Evolutionary conservation across 2,329 filamentous ascomycete species (phyloP).

Genomic region (Coniochaeta pulveracea): DNA sequence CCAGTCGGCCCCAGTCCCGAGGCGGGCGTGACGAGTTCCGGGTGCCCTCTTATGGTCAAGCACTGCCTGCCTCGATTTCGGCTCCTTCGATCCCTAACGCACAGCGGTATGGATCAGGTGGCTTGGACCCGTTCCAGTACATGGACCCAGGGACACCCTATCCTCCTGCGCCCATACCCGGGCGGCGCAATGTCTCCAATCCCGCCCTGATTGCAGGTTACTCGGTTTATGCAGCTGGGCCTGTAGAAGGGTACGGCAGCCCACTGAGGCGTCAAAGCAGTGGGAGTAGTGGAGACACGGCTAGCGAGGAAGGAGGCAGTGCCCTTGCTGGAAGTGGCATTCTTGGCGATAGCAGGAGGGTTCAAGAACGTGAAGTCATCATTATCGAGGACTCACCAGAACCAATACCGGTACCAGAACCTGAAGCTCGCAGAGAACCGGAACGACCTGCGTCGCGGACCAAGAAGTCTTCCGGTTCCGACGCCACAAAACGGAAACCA

Average conservation of each 20-base stretch:
- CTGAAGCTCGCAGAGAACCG: slow-evolving; percentile 12
- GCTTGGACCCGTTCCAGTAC: slow-evolving; percentile 39
- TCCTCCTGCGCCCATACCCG: slow-evolving; percentile 24
- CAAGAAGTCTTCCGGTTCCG: slow-evolving; percentile 26
- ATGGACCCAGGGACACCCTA: slow-evolving; percentile 38
- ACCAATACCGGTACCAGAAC: slow-evolving; percentile 10
- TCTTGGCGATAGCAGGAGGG: slow-evolving; percentile 17
- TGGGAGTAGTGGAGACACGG: slow-evolving; percentile 5
- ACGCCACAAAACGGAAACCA: slow-evolving; percentile 28
- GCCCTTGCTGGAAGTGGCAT: not conserved
- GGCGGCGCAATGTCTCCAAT: slow-evolving; percentile 26
- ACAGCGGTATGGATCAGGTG: slow-evolving; percentile 15
- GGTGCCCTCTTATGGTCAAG: slow-evolving; percentile 7
- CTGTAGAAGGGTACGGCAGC: too few relatives aligned
- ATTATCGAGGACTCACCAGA: slow-evolving; percentile 21
- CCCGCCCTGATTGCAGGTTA: slow-evolving; percentile 14
- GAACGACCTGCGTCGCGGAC: slow-evolving; percentile 19
- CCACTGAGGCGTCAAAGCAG: slow-evolving; percentile 5
- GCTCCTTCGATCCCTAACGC: slow-evolving; percentile 16
- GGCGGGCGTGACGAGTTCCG: slow-evolving; percentile 20
- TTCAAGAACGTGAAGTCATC: too few relatives aligned
- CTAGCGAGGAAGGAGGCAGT: slow-evolving; percentile 6
- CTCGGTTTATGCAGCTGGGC: not conserved
- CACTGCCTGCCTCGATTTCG: slow-evolving; percentile 13
- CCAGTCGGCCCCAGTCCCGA: slow-evolving; percentile 16